phyloP scores from a whole-genome alignment of 257 asterid genomes.

The Asclepias syriaca region DNA sequence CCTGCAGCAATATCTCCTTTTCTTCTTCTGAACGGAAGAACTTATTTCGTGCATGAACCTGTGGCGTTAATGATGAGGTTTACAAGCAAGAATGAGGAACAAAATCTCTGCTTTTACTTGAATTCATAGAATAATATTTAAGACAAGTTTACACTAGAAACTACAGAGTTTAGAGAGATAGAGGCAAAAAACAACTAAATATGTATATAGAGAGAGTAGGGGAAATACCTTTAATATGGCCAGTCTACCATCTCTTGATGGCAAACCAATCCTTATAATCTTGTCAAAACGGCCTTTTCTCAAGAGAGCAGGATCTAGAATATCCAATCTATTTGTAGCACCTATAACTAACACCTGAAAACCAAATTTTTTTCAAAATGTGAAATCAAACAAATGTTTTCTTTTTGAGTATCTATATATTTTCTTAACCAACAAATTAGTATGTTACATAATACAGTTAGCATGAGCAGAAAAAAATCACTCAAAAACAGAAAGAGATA shows the following conservation, averaged over 20 bases:
- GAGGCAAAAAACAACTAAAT: too few species aligned
- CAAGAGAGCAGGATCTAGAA: constrained; percentile 95
- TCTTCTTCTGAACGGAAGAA: constrained; percentile 88
- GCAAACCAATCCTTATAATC: constrained; percentile 93
- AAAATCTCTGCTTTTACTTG: neutral
- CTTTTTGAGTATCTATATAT: neutral
- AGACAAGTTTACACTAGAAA: neutral
- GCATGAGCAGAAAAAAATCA: neutral
- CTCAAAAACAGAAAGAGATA: neutral
- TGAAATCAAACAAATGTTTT: neutral
- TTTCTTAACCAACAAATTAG: neutral
- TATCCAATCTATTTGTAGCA: constrained; percentile 96
- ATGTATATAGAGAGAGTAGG: neutral
- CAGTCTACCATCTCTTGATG: constrained; percentile 89
- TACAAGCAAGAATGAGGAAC: constrained; percentile 4
- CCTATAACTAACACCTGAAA: constrained; percentile 89
- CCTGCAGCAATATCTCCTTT: constrained; percentile 76
- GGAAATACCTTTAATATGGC: constrained; percentile 80
- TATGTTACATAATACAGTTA: neutral
- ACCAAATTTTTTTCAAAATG: neutral
- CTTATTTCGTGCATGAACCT: constrained; percentile 99
- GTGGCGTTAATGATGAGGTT: constrained; percentile 22
- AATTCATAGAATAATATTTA: neutral
- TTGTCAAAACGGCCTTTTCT: constrained; percentile 98
- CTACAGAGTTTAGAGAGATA: too few species aligned